Evolutionary conservation across 2,329 filamentous ascomycete species (phyloP), one percentile per base, ranked within the genome.

Genomic region (Sphaerulina vaccinii): DNA sequence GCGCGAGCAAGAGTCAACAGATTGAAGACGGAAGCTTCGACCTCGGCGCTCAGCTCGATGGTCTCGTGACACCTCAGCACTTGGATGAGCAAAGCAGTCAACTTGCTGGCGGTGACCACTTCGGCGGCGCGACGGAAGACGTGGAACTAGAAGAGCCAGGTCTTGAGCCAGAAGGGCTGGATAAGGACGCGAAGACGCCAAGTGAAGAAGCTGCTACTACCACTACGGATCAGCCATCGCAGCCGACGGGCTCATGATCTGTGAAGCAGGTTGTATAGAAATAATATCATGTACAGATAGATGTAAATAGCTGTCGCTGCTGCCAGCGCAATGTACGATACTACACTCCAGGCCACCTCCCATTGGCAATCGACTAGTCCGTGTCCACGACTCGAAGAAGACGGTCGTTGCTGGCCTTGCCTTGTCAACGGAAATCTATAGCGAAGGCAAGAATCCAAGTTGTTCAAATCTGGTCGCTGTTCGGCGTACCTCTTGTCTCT

Each of bases 21-120:
- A 19, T 11, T 10, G 13, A 47, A 10, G 42, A 41, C 18, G 22
- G 43, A 8, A 44, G 23, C 11, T 36, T 35, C 18, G 51, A 49
- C n/a, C 9, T 45, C 9, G 51, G 49, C 13, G 49, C 52, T 11
- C 22, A 55, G 9, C 39, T 51, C n/a, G 49, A 51, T 21, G 52
- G 39, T 7, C 24, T 38, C 9, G 19, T 27, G 18, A 10, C 22
- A n/a, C 23, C n/a, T 15, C 42, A 10, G 10, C 6, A 54, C 15
- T 35, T 51, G 5, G 41, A 58, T 1, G 35, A 56, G 8, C 62
- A 65, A 29, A 62, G 57, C 8, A 62, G 51, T 21, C 22, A 60
- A 13, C 58, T 56, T 5, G 49, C 49, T 3, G 62, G 62, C 22
- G 64, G 64, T 6, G 64, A 67, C 23, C 58, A 54, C 18, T 66